Evolutionary conservation across 2,329 filamentous ascomycete genomes (phyloP), one percentile per base, ranked within the genome.

Genomic region (Hymenoscyphus linearis): DNA sequence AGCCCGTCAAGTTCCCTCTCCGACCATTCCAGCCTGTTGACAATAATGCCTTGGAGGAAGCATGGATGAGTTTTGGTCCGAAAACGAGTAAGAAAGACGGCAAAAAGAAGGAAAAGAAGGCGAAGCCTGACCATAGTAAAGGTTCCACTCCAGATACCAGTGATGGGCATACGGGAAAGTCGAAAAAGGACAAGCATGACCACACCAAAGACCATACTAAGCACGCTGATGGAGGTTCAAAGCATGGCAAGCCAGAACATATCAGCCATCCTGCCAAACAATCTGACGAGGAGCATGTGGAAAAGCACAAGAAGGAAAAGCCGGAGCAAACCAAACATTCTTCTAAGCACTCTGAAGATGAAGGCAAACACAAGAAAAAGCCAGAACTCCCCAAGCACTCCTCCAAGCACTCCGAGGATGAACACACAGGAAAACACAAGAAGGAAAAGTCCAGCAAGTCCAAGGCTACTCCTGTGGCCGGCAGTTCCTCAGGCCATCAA

Each of bases 1-100:
- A 78, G 60, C 74, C 80, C 60, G 75, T 80, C 36, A 86, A 82
- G 68, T 80, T 82, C 37, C 83, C 85, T 54, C 84, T 91, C 9
- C 85, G 90, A 52, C 91, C 92, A 0, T 96, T 96, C 74, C 88
- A 89, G 0, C 80, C 80, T 4, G 86, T 85, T 61, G 92, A 96
- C 75, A 96, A 93, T 67, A 85, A 87, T 66, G 85, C 88, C 2
- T 79, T 96, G 13, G 91, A 96, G 72, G 84, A 85, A 65, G 85
- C 90, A 37, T 96, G 93, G 90, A 76, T 87, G 52, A 76, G 79
- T 16, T 78, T 95, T 16, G 75, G 77, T 25, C 78, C 79, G 35
- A 73, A 79, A 61, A 72, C 78, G 64, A 77, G 82, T 73, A 71
- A 77, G 63, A 71, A 76, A 64, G 77, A 79, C 35, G 83, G 87